These are phyloP conservation scores for Leishmania tropica DNA, from an alignment of 208 protist species.

Conservation along the genomic window DNA sequence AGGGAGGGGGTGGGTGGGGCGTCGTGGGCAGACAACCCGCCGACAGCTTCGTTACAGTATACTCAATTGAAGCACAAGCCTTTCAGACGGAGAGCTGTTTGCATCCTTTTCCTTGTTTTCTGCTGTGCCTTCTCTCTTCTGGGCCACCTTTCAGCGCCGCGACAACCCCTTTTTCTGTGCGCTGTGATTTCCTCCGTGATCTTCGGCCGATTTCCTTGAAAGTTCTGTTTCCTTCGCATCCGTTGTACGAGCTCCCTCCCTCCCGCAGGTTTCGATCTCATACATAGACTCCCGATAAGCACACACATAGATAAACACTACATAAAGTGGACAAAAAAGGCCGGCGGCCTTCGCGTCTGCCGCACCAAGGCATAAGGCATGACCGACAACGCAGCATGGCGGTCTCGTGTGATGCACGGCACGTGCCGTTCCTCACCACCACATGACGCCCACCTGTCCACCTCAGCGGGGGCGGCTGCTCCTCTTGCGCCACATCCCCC, in stretches of 20 bases:
- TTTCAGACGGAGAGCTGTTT: not conserved
- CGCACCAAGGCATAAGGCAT: constrained; percentile 1
- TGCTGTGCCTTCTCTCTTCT: not conserved
- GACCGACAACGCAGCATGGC: constrained; percentile 32
- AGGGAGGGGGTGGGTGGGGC: not conserved
- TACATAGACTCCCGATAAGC: not conserved
- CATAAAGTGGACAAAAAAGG: not conserved
- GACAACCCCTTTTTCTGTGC: not conserved
- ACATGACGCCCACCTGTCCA: not conserved
- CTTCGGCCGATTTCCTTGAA: not conserved
- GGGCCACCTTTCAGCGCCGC: not conserved
- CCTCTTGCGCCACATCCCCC: constrained; percentile 1
- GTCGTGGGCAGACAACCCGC: not conserved
- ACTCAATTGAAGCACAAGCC: not conserved
- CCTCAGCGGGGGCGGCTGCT: not conserved
- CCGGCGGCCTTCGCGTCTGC: not conserved
- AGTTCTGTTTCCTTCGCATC: not conserved
- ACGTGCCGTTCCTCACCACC: constrained; percentile 1
- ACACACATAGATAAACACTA: not conserved
- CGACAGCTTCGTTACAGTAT: not conserved
- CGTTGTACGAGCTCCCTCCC: not conserved
- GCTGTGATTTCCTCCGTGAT: not conserved
- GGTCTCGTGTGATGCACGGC: constrained; percentile 18
- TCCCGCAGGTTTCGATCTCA: too few species aligned
- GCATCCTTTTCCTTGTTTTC: too few species aligned